Conservation (phyloP, 441 rosid genomes). For the Jatropha podagrica region DNA sequence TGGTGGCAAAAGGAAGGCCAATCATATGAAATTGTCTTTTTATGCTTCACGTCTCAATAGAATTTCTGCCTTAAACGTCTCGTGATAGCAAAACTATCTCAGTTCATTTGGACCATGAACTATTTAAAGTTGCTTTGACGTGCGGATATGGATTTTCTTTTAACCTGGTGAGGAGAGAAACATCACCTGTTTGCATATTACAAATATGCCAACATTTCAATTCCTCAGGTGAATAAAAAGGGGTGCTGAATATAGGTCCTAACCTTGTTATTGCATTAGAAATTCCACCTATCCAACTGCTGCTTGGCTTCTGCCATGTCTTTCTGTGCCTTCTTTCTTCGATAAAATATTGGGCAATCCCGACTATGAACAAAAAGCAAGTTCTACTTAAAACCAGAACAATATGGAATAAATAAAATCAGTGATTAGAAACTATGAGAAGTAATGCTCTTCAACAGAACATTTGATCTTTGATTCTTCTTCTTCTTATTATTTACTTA, state of each 20-base stretch:
- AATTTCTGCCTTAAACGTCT: neutral
- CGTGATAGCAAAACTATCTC: neutral
- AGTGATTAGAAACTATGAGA: neutral
- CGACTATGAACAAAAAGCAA: constrained; percentile 51
- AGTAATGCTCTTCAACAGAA: neutral
- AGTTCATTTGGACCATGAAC: neutral
- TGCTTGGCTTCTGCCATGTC: constrained; percentile 87
- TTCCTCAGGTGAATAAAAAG: neutral
- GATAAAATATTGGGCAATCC: constrained; percentile 97
- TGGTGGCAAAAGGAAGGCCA: neutral
- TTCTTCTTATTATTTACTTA: neutral
- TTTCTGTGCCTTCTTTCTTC: constrained; percentile 95
- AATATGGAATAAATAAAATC: neutral
- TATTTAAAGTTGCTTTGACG: neutral
- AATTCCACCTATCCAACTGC: constrained; percentile 86
- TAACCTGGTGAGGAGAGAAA: neutral
- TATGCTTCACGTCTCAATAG: neutral
- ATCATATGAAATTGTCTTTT: neutral
- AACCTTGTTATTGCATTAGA: constrained; percentile 30
- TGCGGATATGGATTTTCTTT: neutral
- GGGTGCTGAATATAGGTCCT: neutral
- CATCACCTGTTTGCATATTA: neutral
- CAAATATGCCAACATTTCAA: neutral
- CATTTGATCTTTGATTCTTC: neutral
- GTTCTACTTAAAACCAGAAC: neutral